A percentile compares a stretch with the other conserved stretches of the same genome.
These are phyloP conservation scores for Hibiscus trionum DNA, from an alignment of 345 rosid genomes.

Conservation along the genomic window DNA sequence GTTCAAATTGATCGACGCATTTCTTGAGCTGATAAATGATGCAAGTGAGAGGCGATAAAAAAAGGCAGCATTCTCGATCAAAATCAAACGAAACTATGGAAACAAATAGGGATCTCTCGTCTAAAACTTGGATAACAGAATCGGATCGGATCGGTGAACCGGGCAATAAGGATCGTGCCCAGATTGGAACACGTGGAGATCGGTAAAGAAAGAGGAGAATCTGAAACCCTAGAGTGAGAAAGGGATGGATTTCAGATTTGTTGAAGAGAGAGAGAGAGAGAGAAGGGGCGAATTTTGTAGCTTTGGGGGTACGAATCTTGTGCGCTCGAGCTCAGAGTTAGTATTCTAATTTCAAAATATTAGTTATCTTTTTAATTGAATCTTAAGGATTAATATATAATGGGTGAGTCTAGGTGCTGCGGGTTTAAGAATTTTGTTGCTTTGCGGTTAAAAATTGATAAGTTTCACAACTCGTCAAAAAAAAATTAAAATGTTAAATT, in stretches of 20 bases:
- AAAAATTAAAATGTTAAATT: too few relatives aligned
- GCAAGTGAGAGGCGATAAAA: background rate
- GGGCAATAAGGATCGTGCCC: slow-evolving; percentile 9
- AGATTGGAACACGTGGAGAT: slow-evolving; percentile 13
- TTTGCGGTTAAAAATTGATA: too few relatives aligned
- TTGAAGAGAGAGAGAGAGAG: background rate
- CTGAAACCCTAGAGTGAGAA: slow-evolving; percentile 28
- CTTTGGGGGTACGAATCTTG: background rate
- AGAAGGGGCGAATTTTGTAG: background rate
- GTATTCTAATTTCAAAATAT: too few relatives aligned
- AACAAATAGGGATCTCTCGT: slow-evolving; percentile 16
- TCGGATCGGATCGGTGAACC: slow-evolving; percentile 22
- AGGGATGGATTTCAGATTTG: background rate
- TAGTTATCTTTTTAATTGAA: too few relatives aligned
- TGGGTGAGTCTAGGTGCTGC: too few relatives aligned
- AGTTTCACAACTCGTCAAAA: too few relatives aligned
- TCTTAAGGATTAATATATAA: too few relatives aligned
- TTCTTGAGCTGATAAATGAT: background rate
- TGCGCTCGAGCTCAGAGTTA: too few relatives aligned
- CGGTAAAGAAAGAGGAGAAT: slow-evolving; percentile 22
- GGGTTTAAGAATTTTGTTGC: too few relatives aligned
- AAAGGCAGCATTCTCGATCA: background rate
- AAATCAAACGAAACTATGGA: slow-evolving; percentile 2
- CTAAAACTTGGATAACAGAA: slow-evolving; percentile 13
- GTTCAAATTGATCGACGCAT: background rate